Evolutionary conservation across 2,329 filamentous ascomycete species (phyloP), one percentile per base, ranked within the genome.

Genomic region (Microdochium paspali): DNA sequence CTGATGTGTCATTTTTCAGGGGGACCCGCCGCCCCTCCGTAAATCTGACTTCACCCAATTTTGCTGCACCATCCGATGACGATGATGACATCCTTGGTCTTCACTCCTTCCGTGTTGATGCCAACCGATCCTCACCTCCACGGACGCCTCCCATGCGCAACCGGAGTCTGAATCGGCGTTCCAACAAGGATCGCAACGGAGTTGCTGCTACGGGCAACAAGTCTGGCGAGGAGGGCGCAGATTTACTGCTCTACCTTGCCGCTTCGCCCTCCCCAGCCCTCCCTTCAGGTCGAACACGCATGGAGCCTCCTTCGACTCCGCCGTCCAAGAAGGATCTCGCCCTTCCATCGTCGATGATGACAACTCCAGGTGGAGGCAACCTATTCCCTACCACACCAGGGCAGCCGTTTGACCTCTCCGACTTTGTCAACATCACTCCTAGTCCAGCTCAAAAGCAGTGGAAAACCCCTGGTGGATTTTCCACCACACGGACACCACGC

Each of bases 391-490:
- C 80, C 53, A 97, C 91, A 1, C 91, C 91, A 0, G 84, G 84
- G 15, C 86, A 90, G 60, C 70, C 66, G 44, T 94, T 97, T 66
- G 94, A 97, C 69, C 95, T 97, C 68, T 82, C 90, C 46, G 93
- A 98, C 62, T 98, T 95, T 67, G 85, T 97, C 62, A 96, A 97
- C 67, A 91, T 97, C 63, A 95, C 93, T 6, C 93, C 93, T 0
- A 95, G 89, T 60, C 93, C 93, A 20, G 93, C 89, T 24, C 93
- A 96, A 69, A 88, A 82, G 56, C 78, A 83, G 10, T 96, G 90
- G 87, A 88, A 85, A 63, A 95, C 90, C 0, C 90, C 89, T 10
- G 65, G 80, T 10, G 74, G 79, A 24, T 71, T 74, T 25, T 62
- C 68, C 18, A 58, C 65, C 10, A 63, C 68, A 46, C 74, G 72